Evolutionary conservation across 495 filamentous ascomycete species (phyloP).

Genomic region (Recurvomyces mirabilis): DNA sequence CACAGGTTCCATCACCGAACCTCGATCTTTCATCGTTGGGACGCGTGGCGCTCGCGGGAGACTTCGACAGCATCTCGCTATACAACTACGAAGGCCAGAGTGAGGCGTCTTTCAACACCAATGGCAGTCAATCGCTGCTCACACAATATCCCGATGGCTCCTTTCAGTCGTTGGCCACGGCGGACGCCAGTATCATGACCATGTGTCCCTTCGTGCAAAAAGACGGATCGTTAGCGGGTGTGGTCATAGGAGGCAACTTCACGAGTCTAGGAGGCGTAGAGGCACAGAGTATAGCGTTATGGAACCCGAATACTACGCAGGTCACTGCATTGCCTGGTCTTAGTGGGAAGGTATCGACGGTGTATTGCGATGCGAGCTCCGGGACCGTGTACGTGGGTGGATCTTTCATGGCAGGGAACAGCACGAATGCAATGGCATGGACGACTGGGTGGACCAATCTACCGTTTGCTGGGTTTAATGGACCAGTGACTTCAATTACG

Average conservation of each 20-base stretch:
- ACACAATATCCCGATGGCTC: slow-evolving; percentile 76
- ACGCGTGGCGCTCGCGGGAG: slow-evolving; percentile 72
- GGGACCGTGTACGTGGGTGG: slow-evolving; percentile 87
- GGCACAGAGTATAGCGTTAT: slow-evolving; percentile 69
- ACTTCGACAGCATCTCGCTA: slow-evolving; percentile 84
- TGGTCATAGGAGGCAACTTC: slow-evolving; percentile 89
- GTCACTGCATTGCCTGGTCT: slow-evolving; percentile 68
- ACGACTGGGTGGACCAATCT: slow-evolving; percentile 69
- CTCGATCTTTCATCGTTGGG: slow-evolving; percentile 76
- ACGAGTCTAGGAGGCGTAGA: slow-evolving; percentile 72
- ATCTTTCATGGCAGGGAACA: slow-evolving; percentile 63
- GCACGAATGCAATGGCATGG: slow-evolving; percentile 85
- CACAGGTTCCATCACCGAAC: slow-evolving; percentile 63
- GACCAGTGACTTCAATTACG: slow-evolving; percentile 75
- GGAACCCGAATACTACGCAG: slow-evolving; percentile 54
- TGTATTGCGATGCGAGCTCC: slow-evolving; percentile 73
- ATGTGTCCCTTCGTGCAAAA: slow-evolving; percentile 73
- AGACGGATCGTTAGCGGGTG: slow-evolving; percentile 55
- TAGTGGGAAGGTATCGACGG: slow-evolving; percentile 63
- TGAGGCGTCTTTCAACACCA: slow-evolving; percentile 50
- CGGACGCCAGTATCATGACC: slow-evolving; percentile 71
- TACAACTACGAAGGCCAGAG: slow-evolving; percentile 76
- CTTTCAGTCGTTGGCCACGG: slow-evolving; percentile 57
- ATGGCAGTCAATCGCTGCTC: slow-evolving; percentile 73
- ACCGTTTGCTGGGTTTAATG: slow-evolving; percentile 89